A percentile compares a stretch with the other conserved stretches of the same genome.
Conservation (phyloP, 257 asterid genomes). For the Anisodus acutangulus region DNA sequence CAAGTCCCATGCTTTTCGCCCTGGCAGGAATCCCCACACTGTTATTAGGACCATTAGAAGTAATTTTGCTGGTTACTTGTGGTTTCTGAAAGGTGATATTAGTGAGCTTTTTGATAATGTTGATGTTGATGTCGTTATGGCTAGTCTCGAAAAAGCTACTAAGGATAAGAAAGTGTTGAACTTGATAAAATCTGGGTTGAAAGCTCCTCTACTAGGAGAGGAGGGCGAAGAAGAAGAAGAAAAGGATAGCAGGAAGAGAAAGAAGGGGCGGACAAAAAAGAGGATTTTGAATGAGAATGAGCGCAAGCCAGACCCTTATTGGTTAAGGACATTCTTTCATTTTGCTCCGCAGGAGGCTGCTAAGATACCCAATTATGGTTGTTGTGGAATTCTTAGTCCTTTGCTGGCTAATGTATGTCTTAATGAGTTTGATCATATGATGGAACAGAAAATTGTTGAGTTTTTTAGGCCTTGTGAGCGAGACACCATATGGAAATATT, state of each 20-base stretch:
- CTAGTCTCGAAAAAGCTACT: constrained; percentile 57
- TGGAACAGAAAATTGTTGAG: constrained; percentile 69
- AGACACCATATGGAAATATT: constrained; percentile 89
- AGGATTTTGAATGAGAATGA: constrained; percentile 73
- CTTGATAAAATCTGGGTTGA: constrained; percentile 71
- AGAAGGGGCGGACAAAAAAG: constrained; percentile 80
- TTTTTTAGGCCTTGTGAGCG: constrained; percentile 70
- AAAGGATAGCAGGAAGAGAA: constrained; percentile 50
- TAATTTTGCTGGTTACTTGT: constrained; percentile 92
- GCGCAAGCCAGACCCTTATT: constrained; percentile 93
- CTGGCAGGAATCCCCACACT: constrained; percentile 90
- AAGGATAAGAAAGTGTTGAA: constrained; percentile 77
- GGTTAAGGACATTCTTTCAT: constrained; percentile 81
- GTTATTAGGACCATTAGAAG: constrained; percentile 91
- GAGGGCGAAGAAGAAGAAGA: constrained; percentile 44
- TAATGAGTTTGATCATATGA: constrained; percentile 69
- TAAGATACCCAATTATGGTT: constrained; percentile 75
- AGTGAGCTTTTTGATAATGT: constrained; percentile 55
- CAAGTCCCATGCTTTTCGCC: constrained; percentile 85
- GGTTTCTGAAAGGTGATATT: constrained; percentile 88
- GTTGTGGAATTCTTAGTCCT: constrained; percentile 92
- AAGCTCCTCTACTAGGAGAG: constrained; percentile 34
- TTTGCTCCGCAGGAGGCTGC: constrained; percentile 97
- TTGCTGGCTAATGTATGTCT: constrained; percentile 72
- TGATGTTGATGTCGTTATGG: constrained; percentile 55